Percentiles rank a stretch among this genome's conserved stretches.
Evolutionary conservation across 228 moss, liverwort and hornwort genomes (phyloP).

Genomic region (Sphagnum magellanicum): DNA sequence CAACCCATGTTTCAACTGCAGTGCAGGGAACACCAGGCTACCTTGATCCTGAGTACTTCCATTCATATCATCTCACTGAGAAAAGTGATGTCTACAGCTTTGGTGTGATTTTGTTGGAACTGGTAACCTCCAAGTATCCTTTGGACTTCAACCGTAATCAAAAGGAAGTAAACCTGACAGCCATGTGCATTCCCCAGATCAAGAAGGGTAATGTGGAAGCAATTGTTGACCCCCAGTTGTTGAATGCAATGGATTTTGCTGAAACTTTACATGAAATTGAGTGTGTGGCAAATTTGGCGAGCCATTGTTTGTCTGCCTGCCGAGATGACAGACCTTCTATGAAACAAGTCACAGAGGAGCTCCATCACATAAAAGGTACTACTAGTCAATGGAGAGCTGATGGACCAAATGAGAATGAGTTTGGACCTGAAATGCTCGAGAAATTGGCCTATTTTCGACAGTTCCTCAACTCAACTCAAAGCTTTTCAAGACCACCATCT

Average conservation of each 20-base stretch:
- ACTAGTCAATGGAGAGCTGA: background rate
- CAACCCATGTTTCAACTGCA: constrained; percentile 5
- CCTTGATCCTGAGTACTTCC: constrained; percentile 5
- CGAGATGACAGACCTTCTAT: background rate
- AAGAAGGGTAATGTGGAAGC: background rate
- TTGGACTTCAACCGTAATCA: background rate
- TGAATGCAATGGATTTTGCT: background rate
- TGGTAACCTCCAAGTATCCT: constrained; percentile 8
- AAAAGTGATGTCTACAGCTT: constrained; percentile 16
- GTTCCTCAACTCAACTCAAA: no score
- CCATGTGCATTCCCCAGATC: constrained; percentile 3
- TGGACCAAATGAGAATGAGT: no score
- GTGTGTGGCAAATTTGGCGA: background rate
- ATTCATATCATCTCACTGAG: constrained; percentile 3
- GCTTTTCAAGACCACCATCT: no score
- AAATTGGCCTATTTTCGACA: background rate
- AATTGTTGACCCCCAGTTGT: background rate
- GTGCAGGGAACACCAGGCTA: constrained; percentile 7
- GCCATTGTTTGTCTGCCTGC: background rate
- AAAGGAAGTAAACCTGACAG: background rate
- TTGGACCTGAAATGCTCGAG: background rate
- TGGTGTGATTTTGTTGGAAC: constrained; percentile 14
- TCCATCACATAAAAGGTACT: constrained; percentile 6
- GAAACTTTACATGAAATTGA: background rate
- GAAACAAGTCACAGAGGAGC: constrained; percentile 6